Percentiles rank a stretch among this genome's conserved stretches.
These are phyloP conservation scores for Leccinum subtestaceum DNA, from an alignment of 768 basidiomycete species.

Conservation along the genomic window DNA sequence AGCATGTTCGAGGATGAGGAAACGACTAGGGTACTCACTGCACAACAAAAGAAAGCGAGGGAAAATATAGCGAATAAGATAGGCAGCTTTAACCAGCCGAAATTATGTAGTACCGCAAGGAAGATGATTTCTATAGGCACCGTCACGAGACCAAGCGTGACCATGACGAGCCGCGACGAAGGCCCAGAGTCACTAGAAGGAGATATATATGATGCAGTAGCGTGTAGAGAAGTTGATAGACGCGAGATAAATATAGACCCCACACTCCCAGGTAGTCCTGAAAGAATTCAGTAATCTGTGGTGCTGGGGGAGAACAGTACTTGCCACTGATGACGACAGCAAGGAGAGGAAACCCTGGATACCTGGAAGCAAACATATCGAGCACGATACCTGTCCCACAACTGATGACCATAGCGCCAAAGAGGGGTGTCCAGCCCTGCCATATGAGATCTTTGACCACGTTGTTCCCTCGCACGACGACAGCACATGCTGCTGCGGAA, in stretches of 20 bases:
- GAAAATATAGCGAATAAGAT: conserved; percentile 67
- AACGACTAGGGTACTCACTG: conserved; percentile 49
- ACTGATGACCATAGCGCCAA: conserved; percentile 87
- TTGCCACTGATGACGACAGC: conserved; percentile 84
- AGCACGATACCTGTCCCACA: conserved; percentile 89
- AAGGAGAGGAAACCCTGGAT: conserved; percentile 84
- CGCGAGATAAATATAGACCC: conserved; percentile 91
- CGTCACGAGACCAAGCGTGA: conserved; percentile 70
- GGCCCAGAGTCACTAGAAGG: conserved; percentile 17
- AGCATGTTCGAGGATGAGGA: neutral
- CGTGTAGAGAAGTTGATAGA: conserved; percentile 84
- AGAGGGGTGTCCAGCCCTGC: conserved; percentile 88
- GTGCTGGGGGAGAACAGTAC: conserved; percentile 16
- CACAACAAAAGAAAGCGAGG: conserved; percentile 67
- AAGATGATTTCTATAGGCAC: conserved; percentile 81
- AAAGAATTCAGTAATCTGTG: neutral
- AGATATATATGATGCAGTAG: conserved; percentile 21
- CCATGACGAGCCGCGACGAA: conserved; percentile 55
- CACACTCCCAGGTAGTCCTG: conserved; percentile 83
- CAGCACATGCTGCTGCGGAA: conserved; percentile 46
- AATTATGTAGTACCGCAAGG: conserved; percentile 54
- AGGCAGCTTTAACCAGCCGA: conserved; percentile 79
- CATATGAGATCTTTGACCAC: conserved; percentile 69
- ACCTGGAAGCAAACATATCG: conserved; percentile 83
- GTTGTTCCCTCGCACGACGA: conserved; percentile 62